phyloP scores from a whole-genome alignment of 768 basidiomycete genomes.

The Boletus rex-veris region DNA sequence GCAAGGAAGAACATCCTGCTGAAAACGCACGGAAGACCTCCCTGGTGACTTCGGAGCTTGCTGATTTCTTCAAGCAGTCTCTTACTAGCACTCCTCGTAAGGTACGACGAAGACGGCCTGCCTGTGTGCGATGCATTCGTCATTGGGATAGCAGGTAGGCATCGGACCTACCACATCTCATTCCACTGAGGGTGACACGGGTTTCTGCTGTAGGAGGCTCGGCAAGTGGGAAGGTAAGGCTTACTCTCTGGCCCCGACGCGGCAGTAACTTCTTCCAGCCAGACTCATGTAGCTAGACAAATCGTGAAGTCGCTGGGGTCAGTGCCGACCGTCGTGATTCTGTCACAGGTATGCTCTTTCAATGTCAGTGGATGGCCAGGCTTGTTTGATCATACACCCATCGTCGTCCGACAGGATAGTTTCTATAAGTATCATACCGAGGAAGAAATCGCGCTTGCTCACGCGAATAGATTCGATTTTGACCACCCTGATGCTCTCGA shows the following conservation, averaged over 20 bases:
- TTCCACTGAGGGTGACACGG: not conserved
- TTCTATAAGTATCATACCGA: constrained; percentile 83
- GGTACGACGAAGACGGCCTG: constrained; percentile 77
- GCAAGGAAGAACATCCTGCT: constrained; percentile 70
- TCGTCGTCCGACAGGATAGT: constrained; percentile 61
- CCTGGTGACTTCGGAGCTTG: constrained; percentile 52
- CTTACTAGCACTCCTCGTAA: constrained; percentile 29
- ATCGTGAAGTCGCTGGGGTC: constrained; percentile 79
- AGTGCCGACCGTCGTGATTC: constrained; percentile 83
- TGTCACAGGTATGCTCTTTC: constrained; percentile 64
- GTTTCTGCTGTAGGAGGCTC: constrained; percentile 58
- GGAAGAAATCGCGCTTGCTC: constrained; percentile 81
- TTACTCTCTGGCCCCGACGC: not conserved
- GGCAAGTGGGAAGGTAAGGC: constrained; percentile 76
- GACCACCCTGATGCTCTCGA: constrained; percentile 95
- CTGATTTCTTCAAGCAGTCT: constrained; percentile 4
- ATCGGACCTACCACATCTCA: constrained; percentile 12
- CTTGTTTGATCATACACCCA: not conserved
- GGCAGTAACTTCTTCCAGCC: constrained; percentile 1
- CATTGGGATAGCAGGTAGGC: constrained; percentile 73
- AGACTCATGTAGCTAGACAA: constrained; percentile 86
- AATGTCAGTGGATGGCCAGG: not conserved
- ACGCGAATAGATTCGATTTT: constrained; percentile 76
- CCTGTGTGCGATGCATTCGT: constrained; percentile 76
- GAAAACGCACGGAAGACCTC: constrained; percentile 81